A percentile compares a stretch with the other conserved stretches of the same genome.
Evolutionary conservation across 495 filamentous ascomycete species (phyloP).

Genomic region (Glutinoglossum americanum): DNA sequence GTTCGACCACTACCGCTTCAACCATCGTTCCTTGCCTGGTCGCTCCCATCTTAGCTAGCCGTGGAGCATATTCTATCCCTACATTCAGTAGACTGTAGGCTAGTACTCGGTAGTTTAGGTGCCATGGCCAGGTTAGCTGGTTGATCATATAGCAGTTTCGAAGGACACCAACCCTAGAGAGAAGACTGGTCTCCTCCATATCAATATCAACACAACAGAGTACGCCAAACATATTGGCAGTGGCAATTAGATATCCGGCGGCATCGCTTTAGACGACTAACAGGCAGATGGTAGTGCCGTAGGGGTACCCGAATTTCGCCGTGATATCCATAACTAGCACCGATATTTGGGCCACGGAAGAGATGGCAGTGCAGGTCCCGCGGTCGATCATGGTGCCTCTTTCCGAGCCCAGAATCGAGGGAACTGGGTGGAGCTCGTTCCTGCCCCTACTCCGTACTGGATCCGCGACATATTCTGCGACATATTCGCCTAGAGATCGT

Average conservation of each 20-base stretch:
- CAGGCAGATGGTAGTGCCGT: background rate
- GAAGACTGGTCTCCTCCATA: background rate
- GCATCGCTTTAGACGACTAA: background rate
- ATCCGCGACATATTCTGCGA: no score
- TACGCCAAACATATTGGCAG: background rate
- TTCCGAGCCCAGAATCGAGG: no score
- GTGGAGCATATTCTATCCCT: background rate
- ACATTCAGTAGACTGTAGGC: background rate
- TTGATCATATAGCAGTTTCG: background rate
- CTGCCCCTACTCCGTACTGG: background rate
- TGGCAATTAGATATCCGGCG: background rate
- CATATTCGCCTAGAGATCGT: no score
- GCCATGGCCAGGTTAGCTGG: background rate
- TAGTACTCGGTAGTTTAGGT: background rate
- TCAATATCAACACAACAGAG: background rate
- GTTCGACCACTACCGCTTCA: background rate
- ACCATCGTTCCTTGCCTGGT: background rate
- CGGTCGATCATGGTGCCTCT: no score
- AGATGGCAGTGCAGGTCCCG: no score
- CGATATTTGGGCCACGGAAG: no score
- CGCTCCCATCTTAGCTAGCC: background rate
- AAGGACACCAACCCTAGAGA: background rate
- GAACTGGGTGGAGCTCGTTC: background rate
- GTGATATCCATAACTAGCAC: no score
- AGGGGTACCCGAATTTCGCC: background rate